Evolutionary conservation across 352 stramenopile genomes (phyloP).

Genomic region (Phytopythium ostracodes): DNA sequence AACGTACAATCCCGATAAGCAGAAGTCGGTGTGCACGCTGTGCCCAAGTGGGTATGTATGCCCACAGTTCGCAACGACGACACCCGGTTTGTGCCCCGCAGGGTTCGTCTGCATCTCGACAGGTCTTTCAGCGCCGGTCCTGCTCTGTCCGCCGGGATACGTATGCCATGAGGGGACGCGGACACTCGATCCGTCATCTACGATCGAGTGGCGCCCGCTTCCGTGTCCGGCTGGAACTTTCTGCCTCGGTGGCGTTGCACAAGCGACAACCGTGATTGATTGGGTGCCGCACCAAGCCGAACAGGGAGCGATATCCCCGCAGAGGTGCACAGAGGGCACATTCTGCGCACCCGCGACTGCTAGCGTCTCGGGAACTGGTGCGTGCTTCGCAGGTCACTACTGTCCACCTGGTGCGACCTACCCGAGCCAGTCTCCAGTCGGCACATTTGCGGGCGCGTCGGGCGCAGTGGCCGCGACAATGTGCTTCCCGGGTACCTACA

Average conservation of each 20-base stretch:
- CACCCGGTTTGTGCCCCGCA: slow-evolving; percentile 84
- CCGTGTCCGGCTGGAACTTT: slow-evolving; percentile 92
- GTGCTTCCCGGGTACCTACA: slow-evolving; percentile 97
- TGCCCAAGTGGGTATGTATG: slow-evolving; percentile 95
- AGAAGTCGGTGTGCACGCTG: slow-evolving; percentile 91
- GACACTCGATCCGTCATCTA: slow-evolving; percentile 85
- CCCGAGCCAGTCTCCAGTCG: slow-evolving; percentile 89
- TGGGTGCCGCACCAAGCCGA: slow-evolving; percentile 87
- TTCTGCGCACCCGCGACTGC: slow-evolving; percentile 89
- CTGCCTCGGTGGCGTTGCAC: slow-evolving; percentile 94
- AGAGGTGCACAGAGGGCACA: slow-evolving; percentile 94
- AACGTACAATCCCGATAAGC: slow-evolving; percentile 86
- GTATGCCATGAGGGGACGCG: slow-evolving; percentile 92
- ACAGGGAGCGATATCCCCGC: slow-evolving; percentile 80
- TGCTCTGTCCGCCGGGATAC: slow-evolving; percentile 94
- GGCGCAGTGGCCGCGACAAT: slow-evolving; percentile 92
- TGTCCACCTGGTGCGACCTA: slow-evolving; percentile 89
- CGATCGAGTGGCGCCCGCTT: slow-evolving; percentile 67
- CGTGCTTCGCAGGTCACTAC: slow-evolving; percentile 95
- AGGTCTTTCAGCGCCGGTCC: slow-evolving; percentile 84
- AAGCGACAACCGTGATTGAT: slow-evolving; percentile 82
- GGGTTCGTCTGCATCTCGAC: slow-evolving; percentile 95
- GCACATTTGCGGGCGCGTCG: slow-evolving; percentile 85
- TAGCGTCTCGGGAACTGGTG: slow-evolving; percentile 69
- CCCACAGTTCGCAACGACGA: slow-evolving; percentile 73